Percentiles rank a stretch among this genome's conserved stretches.
These are phyloP conservation scores for Chaetomium strumarium DNA, from an alignment of 2,329 filamentous ascomycete genomes.

Conservation along the genomic window DNA sequence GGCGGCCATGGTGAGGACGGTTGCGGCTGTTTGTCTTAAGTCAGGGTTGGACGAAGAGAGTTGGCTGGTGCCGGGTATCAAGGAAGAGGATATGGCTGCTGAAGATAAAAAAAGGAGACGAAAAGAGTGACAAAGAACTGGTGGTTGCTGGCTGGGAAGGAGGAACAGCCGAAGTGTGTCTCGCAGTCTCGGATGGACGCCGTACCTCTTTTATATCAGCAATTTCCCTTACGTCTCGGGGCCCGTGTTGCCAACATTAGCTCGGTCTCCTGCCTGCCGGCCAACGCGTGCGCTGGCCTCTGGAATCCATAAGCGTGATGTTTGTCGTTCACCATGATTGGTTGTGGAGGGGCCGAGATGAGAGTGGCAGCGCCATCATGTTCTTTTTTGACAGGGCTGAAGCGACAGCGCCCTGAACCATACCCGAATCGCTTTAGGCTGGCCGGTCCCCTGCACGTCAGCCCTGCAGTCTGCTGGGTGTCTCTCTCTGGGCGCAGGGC, in stretches of 20 bases:
- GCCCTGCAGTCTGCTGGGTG: slow-evolving; percentile 6
- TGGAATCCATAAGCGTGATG: background rate
- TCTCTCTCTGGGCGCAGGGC: background rate
- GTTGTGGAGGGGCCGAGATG: slow-evolving; percentile 14
- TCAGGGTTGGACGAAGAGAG: background rate
- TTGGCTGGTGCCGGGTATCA: slow-evolving; percentile 8
- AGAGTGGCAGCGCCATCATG: background rate
- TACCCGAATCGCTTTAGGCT: background rate
- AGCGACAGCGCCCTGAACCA: background rate
- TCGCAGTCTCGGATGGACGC: background rate
- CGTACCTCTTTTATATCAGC: background rate
- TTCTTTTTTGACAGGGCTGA: slow-evolving; percentile 11
- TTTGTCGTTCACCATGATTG: background rate
- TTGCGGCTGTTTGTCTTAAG: background rate
- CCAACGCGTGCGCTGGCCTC: background rate
- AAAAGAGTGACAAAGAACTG: slow-evolving; percentile 16
- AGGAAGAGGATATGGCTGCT: background rate
- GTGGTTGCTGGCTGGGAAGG: background rate
- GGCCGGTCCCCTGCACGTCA: background rate
- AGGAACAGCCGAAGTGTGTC: background rate
- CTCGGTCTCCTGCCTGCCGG: background rate
- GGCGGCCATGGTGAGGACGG: slow-evolving; percentile 19
- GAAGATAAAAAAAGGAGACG: background rate
- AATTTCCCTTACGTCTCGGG: background rate
- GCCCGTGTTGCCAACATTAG: no score